A percentile compares a stretch with the other conserved stretches of the same genome.
Conservation (phyloP, 1,284 basidiomycete species). For the Puccinia hordei region DNA sequence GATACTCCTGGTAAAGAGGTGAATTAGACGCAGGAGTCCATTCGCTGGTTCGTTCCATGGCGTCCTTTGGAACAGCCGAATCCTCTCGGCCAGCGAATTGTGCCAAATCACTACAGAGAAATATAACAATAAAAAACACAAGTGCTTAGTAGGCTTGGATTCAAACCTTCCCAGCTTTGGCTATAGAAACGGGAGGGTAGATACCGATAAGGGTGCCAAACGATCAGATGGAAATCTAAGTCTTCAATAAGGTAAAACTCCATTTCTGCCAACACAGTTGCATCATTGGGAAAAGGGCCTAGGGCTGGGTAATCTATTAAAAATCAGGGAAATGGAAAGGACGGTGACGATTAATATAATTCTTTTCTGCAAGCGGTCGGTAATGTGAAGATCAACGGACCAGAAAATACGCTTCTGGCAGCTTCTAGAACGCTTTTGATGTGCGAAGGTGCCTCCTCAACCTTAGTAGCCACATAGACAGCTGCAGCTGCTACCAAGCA, state of each 20-base stretch:
- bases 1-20: conserved; percentile 39
- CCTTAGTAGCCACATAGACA: conserved; percentile 92
- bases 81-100: conserved; percentile 48
- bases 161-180: too few species aligned
- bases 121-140: too few species aligned
- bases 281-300: conserved; percentile 78
- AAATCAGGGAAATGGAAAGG: neutral
- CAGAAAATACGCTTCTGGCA: conserved; percentile 74
- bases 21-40: conserved; percentile 27
- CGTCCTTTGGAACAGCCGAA: conserved; percentile 39
- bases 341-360: neutral
- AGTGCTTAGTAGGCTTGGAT: too few species aligned
- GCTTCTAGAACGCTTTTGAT: conserved; percentile 90
- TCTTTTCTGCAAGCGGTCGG: too few species aligned
- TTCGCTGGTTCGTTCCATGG: conserved; percentile 39
- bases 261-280: conserved; percentile 94
- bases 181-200: conserved; percentile 70
- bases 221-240: conserved; percentile 86
- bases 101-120: conserved; percentile 27
- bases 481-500: conserved; percentile 90
- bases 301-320: conserved; percentile 40
- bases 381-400: conserved; percentile 59
- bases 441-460: conserved; percentile 91
- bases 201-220: conserved; percentile 87
- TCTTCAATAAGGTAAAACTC: conserved; percentile 97